Evolutionary conservation across 2,329 filamentous ascomycete genomes (phyloP), one percentile per base, ranked within the genome.

Genomic region (Coniosporium tulheliwenetii): DNA sequence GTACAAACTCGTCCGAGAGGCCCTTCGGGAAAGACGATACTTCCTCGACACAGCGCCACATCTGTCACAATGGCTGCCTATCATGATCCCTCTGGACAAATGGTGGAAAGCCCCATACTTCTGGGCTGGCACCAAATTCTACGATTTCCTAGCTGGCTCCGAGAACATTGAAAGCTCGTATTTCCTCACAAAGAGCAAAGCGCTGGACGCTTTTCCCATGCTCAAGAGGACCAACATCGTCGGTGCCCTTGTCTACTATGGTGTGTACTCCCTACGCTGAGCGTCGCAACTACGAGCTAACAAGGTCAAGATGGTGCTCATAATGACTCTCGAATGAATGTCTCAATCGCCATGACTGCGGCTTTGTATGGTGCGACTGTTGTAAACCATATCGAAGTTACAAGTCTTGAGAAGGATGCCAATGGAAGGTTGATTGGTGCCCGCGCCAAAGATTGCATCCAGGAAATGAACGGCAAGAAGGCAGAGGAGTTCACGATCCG

Each of bases 281-380:
- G 7, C 19, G 19, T 26, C 19, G 19, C 19, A 4, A 26, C 19
- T 26, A 26, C 19, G 19, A 26, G 7, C 13, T 16, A 40, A 10
- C 33, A 14, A 32, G 26, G 12, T 13, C 16, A 43, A 73, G 85
- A 93, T 63, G 85, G 85, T 50, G 84, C 83, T 29, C 85, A 93
- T 63, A 93, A 93, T 55, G 85, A 93, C 60, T 91, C 85, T 14
- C 76, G 85, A 39, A 93, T 93, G 85, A 93, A 93, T 55, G 81
- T 91, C 26, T 87, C 83, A 8, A 69, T 93, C 43, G 85, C 83
- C 14, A 84, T 89, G 76, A 93, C 85, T 13, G 84, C 85, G 42
- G 83, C 85, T n/a, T 65, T 93, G 36, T 93, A 91, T 56, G 85
- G 85, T 30, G 76, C 78, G 41, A 93, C 83, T 3, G 74, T 91